Base-by-base conservation (phyloP, 2,329 filamentous ascomycete species). In the Calonectria fujianensis region DNA sequence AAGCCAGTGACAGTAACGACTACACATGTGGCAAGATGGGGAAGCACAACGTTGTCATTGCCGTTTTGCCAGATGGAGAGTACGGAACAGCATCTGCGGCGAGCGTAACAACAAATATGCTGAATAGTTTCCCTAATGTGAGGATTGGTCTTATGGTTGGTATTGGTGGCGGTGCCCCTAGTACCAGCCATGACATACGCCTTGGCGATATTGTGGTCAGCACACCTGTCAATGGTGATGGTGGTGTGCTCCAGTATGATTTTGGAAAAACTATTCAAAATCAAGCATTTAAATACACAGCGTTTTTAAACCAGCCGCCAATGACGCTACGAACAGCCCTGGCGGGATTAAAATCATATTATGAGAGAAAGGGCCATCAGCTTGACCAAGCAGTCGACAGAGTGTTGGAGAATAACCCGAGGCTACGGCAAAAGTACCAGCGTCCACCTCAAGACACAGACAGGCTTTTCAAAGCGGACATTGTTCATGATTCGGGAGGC, bases 181-280 rank as follows among this genome's bases (percentile, higher is more conserved):
- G 13, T 6, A 14, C 29, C 4, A 45, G 20, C 6, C 52, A 37
- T 7, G 52, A 57, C 20, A 57, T 63, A 27, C 59, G 59, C 13
- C n/a, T 63, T 14, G 61, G 61, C 6, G 39, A 65, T n/a, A 14
- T 65, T 50, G 61, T 65, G 18, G 61, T 65, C 0, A 65, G 61
- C 4, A 29, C 61, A 39, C 16, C 39, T 9, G 27, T 3, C 2
- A 14, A 32, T 2, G 37, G 29, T 31, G 4, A 45, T 16, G 13
- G n/a, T 2, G 20, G 59, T 27, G 35, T 63, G 14, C 18, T 41
- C 45, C 35, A 63, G 16, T 63, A 45, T 10, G 59, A 63, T n/a
- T 63, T 63, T 45, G 59, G 35, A 4, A 63, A 45, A 11, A 11
- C 59, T 1, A 20, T 27, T 3, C 59, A 45, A 32, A 27, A 32